Conservation (phyloP, 768 basidiomycete species). For the Pholiota conissans region DNA sequence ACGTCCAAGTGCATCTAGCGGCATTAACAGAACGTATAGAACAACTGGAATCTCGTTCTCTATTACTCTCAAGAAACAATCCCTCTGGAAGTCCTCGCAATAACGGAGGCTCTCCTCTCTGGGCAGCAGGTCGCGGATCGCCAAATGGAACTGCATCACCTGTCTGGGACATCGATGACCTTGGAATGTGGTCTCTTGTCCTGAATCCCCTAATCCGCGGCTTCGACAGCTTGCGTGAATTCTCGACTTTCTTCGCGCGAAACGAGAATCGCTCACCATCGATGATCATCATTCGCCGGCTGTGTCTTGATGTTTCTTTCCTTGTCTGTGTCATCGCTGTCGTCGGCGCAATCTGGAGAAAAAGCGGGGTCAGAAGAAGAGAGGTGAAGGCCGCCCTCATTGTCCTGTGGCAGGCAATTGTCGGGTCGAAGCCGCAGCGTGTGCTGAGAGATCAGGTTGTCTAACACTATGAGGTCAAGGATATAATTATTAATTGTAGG, state of each 20-base stretch:
- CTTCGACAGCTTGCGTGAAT: conserved; percentile 44
- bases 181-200: conserved; percentile 82
- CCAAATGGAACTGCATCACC: conserved; percentile 34
- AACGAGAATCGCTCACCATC: conserved; percentile 65
- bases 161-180: conserved; percentile 74
- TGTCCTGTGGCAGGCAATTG: conserved; percentile 69
- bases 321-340: conserved; percentile 62
- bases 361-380: conserved; percentile 64
- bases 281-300: conserved; percentile 65
- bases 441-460: conserved; percentile 53
- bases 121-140: conserved; percentile 38
- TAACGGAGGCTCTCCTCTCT: conserved; percentile 37
- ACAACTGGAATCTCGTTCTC: conserved; percentile 50
- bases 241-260: conserved; percentile 58
- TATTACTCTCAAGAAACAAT: conserved; percentile 40
- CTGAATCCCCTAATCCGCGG: conserved; percentile 63
- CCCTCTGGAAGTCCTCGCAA: conserved; percentile 37
- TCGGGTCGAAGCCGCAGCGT: conserved; percentile 50
- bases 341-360: conserved; percentile 61
- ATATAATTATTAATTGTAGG: too few relatives aligned
- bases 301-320: conserved; percentile 80
- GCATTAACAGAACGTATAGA: conserved; percentile 85
- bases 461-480: conserved; percentile 17
- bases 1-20: conserved; percentile 78
- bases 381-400: conserved; percentile 68